Percentiles rank a stretch among this genome's conserved stretches.
Conservation (phyloP, 2,329 filamentous ascomycete genomes). For the Fusarium lyarnte region DNA sequence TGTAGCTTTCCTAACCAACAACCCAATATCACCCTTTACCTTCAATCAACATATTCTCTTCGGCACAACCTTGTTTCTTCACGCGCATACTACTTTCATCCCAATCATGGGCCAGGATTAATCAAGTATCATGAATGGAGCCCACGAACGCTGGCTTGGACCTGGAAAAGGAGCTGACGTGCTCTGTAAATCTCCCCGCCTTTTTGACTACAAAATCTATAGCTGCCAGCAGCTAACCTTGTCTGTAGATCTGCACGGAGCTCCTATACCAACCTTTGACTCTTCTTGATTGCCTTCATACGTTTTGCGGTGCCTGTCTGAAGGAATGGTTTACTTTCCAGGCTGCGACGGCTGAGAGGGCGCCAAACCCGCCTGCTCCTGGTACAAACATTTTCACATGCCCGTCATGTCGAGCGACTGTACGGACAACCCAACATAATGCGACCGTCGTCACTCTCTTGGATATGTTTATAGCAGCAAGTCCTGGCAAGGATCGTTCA, state of each 20-base stretch:
- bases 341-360: conserved; percentile 65
- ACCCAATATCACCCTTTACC: conserved; percentile 21
- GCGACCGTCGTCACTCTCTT: conserved; percentile 88
- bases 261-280: conserved; percentile 91
- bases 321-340: conserved; percentile 97
- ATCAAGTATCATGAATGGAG: conserved; percentile 57
- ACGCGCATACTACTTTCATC: conserved; percentile 2
- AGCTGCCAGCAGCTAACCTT: conserved; percentile 25
- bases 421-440: conserved; percentile 89
- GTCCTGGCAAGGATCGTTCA: conserved; percentile 78
- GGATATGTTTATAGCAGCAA: conserved; percentile 85
- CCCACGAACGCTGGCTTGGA: conserved; percentile 67
- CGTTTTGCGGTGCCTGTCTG: conserved; percentile 93
- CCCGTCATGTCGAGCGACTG: conserved; percentile 87
- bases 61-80: conserved; percentile 10
- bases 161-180: conserved; percentile 92
- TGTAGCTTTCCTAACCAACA: conserved; percentile 21
- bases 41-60: conserved; percentile 20
- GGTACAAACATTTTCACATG: conserved; percentile 77
- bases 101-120: conserved; percentile 27
- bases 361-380: conserved; percentile 59
- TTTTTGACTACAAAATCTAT: conserved; percentile 17
- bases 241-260: conserved; percentile 89
- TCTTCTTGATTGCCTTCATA: conserved; percentile 92
- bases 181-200: conserved; percentile 71